Base-by-base conservation (phyloP, 1,139 yeast species). In the Sugiyamaella grinbergsii region DNA sequence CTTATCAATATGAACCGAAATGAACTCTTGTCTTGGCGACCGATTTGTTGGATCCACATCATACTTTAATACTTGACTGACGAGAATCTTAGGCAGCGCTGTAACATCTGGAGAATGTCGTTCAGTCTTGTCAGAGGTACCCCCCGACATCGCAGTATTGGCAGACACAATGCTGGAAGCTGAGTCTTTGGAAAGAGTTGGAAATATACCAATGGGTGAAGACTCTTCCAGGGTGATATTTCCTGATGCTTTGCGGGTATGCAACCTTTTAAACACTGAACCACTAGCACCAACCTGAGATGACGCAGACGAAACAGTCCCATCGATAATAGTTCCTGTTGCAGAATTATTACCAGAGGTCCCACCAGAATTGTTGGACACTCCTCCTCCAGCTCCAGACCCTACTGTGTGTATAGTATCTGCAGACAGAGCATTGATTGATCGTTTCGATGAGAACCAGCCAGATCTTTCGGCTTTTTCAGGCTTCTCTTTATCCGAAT, bases 1-100 rank as follows among this genome's bases (percentile, higher is more conserved):
- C 50, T 83, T 77, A 65, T 94, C 98, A 62, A 88, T 87, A 68
- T 93, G 98, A 2, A 93, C 90, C 2, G 83, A 82, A 34, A 91
- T 73, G 10, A 82, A 69, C 61, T 94, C 98, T 0, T 87, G 85
- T 52, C 91, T 79, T 64, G 81, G 82, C 0, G 96, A 89, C 54
- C 81, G 78, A 3, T 74, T 73, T 33, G 76, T 71, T 0, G 94
- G 87, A 64, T 93, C 98, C 20, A 89, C 80, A 66, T 93, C 89
- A 60, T 81, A 81, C 49, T 78, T 75, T 36, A 93, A 76, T 1
- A 84, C 75, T 55, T 82, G 74, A 63, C 86, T 80, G 47, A 85
- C 69, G 15, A 79, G 71, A 24, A 78, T 74, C 53, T 66, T 68
- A 57, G 71, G 66, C 11, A 53, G 16, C 10, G 47, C 31, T 11